Conservation (phyloP, 2,329 filamentous ascomycete genomes). For the Paecilomyces fulvus region DNA sequence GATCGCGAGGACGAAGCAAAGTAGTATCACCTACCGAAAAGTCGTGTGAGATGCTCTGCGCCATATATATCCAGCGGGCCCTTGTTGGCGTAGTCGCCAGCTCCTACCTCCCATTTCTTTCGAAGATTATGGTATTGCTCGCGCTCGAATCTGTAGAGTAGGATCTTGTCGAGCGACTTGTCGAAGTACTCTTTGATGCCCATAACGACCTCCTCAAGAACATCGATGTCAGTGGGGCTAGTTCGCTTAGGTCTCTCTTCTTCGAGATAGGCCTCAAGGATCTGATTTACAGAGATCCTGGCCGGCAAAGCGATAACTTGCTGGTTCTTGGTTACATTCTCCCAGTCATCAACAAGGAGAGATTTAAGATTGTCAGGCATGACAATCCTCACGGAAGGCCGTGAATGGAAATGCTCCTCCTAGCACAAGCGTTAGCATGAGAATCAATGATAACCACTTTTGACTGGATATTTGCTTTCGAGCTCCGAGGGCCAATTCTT, state of each 20-base stretch:
- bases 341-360: constrained; percentile 94
- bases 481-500: no score
- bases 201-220: constrained; percentile 79
- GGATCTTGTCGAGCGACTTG: constrained; percentile 73
- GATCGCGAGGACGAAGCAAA: constrained; percentile 1
- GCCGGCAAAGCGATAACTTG: constrained; percentile 82
- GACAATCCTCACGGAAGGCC: constrained; percentile 76
- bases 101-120: constrained; percentile 57
- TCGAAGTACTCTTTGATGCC: constrained; percentile 93
- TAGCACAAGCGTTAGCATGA: constrained; percentile 31
- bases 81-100: constrained; percentile 60
- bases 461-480: no score
- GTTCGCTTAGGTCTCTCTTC: constrained; percentile 60
- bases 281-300: constrained; percentile 61
- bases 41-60: constrained; percentile 78
- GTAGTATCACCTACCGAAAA: constrained; percentile 60
- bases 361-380: constrained; percentile 88
- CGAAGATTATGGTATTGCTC: constrained; percentile 74
- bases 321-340: constrained; percentile 93
- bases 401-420: constrained; percentile 80
- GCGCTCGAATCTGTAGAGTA: constrained; percentile 91
- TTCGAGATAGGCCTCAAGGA: constrained; percentile 71
- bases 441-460: background rate
- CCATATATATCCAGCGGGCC: constrained; percentile 76
- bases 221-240: constrained; percentile 62